phyloP scores from a whole-genome alignment of 352 stramenopile species.

The Phytopythium cucurbitacearum region DNA sequence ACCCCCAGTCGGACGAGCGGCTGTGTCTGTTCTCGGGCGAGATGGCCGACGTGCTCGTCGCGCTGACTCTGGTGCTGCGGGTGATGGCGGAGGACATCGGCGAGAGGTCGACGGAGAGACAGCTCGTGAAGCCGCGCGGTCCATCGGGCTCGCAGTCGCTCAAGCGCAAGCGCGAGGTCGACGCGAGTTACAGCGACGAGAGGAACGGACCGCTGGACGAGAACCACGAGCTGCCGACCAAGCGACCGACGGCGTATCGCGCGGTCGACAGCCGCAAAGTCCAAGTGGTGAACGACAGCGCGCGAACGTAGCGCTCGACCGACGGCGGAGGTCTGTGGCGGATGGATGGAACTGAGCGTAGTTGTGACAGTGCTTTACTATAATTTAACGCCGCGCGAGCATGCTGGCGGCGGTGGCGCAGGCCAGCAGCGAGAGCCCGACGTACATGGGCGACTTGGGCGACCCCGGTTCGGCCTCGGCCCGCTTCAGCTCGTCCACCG shows the following conservation, averaged over 20 bases:
- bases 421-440: constrained; percentile 47
- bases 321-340: not conserved
- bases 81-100: constrained; percentile 44
- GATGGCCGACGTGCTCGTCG: constrained; percentile 39
- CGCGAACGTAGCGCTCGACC: constrained; percentile 10
- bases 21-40: constrained; percentile 57
- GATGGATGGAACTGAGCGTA: not conserved
- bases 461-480: constrained; percentile 7
- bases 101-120: constrained; percentile 36
- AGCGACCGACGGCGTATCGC: constrained; percentile 1
- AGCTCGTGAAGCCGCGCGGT: constrained; percentile 9
- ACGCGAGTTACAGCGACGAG: constrained; percentile 7
- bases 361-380: not conserved
- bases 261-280: constrained; percentile 16
- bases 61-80: constrained; percentile 52
- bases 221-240: constrained; percentile 13
- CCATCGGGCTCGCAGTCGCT: too few species aligned
- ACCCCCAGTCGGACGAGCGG: constrained; percentile 25
- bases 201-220: constrained; percentile 10
- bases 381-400: constrained; percentile 32
- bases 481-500: constrained; percentile 15
- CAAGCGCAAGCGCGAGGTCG: constrained; percentile 37
- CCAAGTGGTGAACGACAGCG: constrained; percentile 13
- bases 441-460: constrained; percentile 28
- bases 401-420: constrained; percentile 41